Conservation (phyloP, 129 eudicot species). For the Deinandra increscens region DNA sequence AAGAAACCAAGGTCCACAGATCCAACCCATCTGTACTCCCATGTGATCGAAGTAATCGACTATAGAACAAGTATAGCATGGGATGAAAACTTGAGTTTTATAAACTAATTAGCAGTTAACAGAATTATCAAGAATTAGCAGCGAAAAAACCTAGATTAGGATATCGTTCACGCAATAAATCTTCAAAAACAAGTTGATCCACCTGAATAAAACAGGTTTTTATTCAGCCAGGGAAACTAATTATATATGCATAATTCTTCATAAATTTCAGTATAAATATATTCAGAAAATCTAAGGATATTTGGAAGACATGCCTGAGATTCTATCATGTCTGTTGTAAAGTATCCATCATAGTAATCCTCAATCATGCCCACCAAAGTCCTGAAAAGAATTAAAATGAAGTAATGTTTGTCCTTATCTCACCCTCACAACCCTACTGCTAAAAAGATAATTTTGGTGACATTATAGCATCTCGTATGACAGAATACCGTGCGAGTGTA, state of each 20-base stretch:
- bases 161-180: slow-evolving; percentile 82
- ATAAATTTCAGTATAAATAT: neutral
- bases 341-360: slow-evolving; percentile 88
- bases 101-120: slow-evolving; percentile 1
- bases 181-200: slow-evolving; percentile 99
- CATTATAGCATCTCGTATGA: neutral
- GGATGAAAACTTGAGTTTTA: slow-evolving; percentile 18
- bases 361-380: slow-evolving; percentile 91
- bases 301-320: slow-evolving; percentile 54
- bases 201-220: slow-evolving; percentile 45
- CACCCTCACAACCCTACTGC: too few relatives aligned
- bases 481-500: slow-evolving; percentile 8
- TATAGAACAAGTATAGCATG: neutral
- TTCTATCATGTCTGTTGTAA: slow-evolving; percentile 85
- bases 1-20: neutral
- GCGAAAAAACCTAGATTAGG: slow-evolving; percentile 77
- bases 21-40: too few relatives aligned
- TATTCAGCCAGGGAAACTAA: slow-evolving; percentile 15
- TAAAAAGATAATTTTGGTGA: neutral
- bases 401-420: neutral
- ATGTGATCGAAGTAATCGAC: too few relatives aligned
- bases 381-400: slow-evolving; percentile 50
- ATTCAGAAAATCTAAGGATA: too few relatives aligned
- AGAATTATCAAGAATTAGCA: neutral
- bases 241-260: neutral